Conservation (phyloP, 225 moss, liverwort and hornwort genomes). For the Climacium dendroides region DNA sequence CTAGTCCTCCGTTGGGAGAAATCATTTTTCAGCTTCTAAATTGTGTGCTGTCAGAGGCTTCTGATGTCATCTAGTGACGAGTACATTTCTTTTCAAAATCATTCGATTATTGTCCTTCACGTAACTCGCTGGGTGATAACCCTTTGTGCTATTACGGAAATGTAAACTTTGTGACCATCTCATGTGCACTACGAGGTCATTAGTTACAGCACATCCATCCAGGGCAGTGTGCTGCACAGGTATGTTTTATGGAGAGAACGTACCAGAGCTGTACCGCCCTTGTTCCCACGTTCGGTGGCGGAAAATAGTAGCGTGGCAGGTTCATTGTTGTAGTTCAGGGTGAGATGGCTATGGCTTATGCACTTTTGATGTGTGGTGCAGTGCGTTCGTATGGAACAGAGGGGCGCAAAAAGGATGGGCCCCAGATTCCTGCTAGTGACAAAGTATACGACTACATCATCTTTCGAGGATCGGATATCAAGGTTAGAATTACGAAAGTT, state of each 20-base stretch:
- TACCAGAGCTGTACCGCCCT: not conserved
- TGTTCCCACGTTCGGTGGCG: not conserved
- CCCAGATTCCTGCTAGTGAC: slow-evolving; percentile 94
- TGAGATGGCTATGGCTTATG: not conserved
- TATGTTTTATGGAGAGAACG: not conserved
- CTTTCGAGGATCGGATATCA: slow-evolving; percentile 97
- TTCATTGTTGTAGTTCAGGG: not conserved
- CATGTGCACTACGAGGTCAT: not conserved
- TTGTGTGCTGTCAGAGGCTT: not conserved
- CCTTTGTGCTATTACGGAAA: not conserved
- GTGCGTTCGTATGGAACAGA: slow-evolving; percentile 96
- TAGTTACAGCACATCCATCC: not conserved
- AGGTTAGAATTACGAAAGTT: slow-evolving; percentile 23
- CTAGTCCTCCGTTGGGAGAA: not conserved
- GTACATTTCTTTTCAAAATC: not conserved
- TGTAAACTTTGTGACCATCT: not conserved
- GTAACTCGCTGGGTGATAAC: not conserved
- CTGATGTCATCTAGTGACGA: not conserved
- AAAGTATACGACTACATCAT: slow-evolving; percentile 99
- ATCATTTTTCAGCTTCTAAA: not conserved
- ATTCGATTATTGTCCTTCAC: not conserved
- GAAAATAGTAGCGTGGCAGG: not conserved
- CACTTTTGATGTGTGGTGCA: slow-evolving; percentile 17
- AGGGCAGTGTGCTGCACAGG: not conserved
- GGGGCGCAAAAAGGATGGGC: slow-evolving; percentile 99